These are phyloP conservation scores for Ophiosphaerella herpotricha DNA, from an alignment of 2,329 filamentous ascomycete genomes.

Conservation along the genomic window DNA sequence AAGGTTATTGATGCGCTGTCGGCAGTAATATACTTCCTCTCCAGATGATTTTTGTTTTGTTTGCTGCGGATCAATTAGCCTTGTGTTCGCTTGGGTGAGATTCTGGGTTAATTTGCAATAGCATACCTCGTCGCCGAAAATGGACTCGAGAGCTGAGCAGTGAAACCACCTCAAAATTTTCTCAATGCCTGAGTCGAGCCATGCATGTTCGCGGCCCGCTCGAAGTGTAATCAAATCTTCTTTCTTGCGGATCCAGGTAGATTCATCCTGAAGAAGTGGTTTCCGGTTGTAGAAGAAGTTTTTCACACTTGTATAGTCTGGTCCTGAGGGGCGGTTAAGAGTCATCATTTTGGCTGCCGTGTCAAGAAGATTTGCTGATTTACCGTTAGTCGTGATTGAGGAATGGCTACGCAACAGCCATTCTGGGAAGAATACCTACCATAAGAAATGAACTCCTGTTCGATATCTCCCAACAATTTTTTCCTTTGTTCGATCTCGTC, in stretches of 20 bases:
- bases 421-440: no score
- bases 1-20: slow-evolving; percentile 16
- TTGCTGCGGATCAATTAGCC: slow-evolving; percentile 1
- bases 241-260: slow-evolving; percentile 43
- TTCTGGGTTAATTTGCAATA: not conserved
- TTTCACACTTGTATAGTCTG: slow-evolving; percentile 21
- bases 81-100: not conserved
- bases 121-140: slow-evolving; percentile 7
- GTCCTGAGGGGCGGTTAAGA: slow-evolving; percentile 32
- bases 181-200: slow-evolving; percentile 46
- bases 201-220: slow-evolving; percentile 45
- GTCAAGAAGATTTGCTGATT: slow-evolving; percentile 15
- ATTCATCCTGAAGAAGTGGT: slow-evolving; percentile 20
- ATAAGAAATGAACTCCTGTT: slow-evolving; percentile 1
- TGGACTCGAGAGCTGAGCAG: slow-evolving; percentile 13
- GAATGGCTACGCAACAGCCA: no score
- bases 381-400: not conserved
- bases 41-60: slow-evolving; percentile 16
- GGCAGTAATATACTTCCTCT: slow-evolving; percentile 24
- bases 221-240: slow-evolving; percentile 49
- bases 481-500: not conserved
- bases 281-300: slow-evolving; percentile 9
- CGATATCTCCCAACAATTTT: slow-evolving; percentile 8
- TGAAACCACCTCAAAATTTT: slow-evolving; percentile 15
- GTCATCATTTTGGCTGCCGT: slow-evolving; percentile 12